Evolutionary conservation across 1,139 yeast genomes (phyloP), one percentile per base, ranked within the genome.

Genomic region (Yamadazyma epiphylla): DNA sequence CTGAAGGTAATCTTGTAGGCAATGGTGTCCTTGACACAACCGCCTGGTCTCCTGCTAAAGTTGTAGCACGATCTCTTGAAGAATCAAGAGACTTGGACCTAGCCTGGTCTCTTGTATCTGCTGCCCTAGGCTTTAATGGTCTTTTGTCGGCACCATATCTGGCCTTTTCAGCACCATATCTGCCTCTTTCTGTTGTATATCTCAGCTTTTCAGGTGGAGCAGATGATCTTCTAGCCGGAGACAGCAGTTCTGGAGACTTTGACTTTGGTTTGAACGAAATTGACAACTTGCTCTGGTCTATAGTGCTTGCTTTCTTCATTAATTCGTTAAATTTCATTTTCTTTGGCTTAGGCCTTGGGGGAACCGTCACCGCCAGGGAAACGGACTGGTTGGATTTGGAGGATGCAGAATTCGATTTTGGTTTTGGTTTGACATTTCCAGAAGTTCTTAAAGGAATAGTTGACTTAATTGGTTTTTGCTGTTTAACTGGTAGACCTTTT

Each of bases 301-400:
- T 70, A 3, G 33, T 14, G 17, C 60, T 57, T n/a, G 91, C 91
- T 47, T 77, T 75, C 42, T 74, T 75, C 86, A 82, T 80, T 37
- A 83, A 59, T 35, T 81, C 86, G 28, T 70, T 72, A 46, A 80
- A 83, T 8, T 78, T 67, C 50, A 80, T 53, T 45, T 79, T 80
- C 43, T 77, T 72, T 39, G 49, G 31, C 20, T 17, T 17, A 7
- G 20, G 20, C 20, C 20, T 17, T 10, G 20, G 10, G 20, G 10
- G 9, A 7, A 17, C 20, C 20, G 20, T 17, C 7, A 10, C 9
- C 10, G 20, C 10, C 20, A 7, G 20, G 7, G 20, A 10, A 10
- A 7, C 19, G 15, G 32, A 28, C 25, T 17, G 24, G 26, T 35
- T 23, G 5, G 15, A 5, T 15, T 23, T 10, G 25, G 41, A 30